phyloP scores from a whole-genome alignment of 1,139 yeast species.

The Debaryomyces sp. region DNA sequence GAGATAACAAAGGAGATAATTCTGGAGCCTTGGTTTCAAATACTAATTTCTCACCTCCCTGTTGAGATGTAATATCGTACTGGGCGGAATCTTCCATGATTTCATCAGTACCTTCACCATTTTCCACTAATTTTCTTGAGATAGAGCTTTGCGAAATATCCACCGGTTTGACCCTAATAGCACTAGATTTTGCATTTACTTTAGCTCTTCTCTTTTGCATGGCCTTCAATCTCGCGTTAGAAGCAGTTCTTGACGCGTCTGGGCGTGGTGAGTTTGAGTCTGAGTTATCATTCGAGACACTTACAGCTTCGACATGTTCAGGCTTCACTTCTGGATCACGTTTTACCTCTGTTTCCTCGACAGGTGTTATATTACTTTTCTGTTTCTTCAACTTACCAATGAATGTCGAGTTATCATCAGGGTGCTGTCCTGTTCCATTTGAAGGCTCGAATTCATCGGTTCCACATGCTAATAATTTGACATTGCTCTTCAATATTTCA shows the following conservation, averaged over 20 bases:
- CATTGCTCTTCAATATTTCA: constrained; percentile 69
- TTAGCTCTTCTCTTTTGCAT: constrained; percentile 93
- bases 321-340: constrained; percentile 7
- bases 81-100: constrained; percentile 24
- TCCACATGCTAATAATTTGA: constrained; percentile 70
- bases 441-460: constrained; percentile 43
- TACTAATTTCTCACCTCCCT: constrained; percentile 79
- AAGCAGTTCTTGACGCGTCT: constrained; percentile 30
- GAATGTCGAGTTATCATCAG: constrained; percentile 27
- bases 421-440: constrained; percentile 16
- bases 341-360: constrained; percentile 5
- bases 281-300: constrained; percentile 11
- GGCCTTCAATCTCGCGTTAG: constrained; percentile 85
- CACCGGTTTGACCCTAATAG: constrained; percentile 56
- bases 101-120: constrained; percentile 26
- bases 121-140: constrained; percentile 57
- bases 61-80: constrained; percentile 73
- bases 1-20: constrained; percentile 70
- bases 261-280: constrained; percentile 16
- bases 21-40: constrained; percentile 77
- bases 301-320: constrained; percentile 13
- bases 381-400: constrained; percentile 42
- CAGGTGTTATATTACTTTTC: constrained; percentile 21
- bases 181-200: constrained; percentile 66
- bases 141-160: constrained; percentile 82